Conservation (phyloP, 2,329 filamentous ascomycete species). For the Rhynchosporium agropyri region DNA sequence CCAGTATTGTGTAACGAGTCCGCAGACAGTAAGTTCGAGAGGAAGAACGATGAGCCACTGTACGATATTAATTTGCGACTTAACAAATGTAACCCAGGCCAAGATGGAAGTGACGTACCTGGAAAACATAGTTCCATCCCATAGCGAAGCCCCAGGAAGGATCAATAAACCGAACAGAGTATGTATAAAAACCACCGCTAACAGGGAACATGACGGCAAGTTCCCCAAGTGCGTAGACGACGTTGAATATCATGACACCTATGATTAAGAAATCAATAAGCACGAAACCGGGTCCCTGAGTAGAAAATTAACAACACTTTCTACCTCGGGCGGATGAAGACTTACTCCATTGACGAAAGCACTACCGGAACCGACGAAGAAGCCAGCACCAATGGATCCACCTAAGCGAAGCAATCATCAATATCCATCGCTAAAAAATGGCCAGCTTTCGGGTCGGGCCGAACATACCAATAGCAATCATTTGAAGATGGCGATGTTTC, state of each 20-base stretch:
- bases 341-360: slow-evolving; percentile 20
- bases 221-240: slow-evolving; percentile 22
- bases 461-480: slow-evolving; percentile 63
- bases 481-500: slow-evolving; percentile 54
- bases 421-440: not conserved
- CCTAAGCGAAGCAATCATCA: not conserved
- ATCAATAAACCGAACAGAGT: slow-evolving; percentile 18
- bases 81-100: not conserved
- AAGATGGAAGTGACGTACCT: not conserved
- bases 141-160: slow-evolving; percentile 21
- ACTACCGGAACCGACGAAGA: slow-evolving; percentile 20
- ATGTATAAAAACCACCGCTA: slow-evolving; percentile 19
- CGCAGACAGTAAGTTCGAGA: slow-evolving; percentile 19
- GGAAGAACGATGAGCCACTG: slow-evolving; percentile 22
- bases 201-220: slow-evolving; percentile 22
- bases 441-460: not conserved
- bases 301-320: not conserved
- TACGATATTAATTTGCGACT: not conserved
- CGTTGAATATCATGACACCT: slow-evolving; percentile 21
- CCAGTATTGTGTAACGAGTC: slow-evolving; percentile 17
- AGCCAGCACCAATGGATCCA: slow-evolving; percentile 22
- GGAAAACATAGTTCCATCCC: slow-evolving; percentile 22
- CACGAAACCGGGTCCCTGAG: slow-evolving; percentile 17
- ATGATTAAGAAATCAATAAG: slow-evolving; percentile 22
- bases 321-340: not conserved